These are phyloP conservation scores for Nephelium lappaceum DNA, from an alignment of 345 rosid genomes.

Conservation along the genomic window DNA sequence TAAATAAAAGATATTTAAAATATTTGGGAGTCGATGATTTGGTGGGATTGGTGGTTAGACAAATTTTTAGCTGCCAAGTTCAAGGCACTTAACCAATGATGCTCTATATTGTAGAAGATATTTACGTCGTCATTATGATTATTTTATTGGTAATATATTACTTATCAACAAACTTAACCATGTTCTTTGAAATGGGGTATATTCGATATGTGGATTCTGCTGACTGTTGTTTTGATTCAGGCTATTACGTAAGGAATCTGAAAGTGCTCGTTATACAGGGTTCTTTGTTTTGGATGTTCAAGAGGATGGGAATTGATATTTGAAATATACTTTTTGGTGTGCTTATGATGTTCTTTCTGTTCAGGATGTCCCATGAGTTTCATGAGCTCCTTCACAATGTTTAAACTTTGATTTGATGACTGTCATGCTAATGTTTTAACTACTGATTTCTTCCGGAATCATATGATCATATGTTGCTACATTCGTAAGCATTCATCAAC, in stretches of 20 bases:
- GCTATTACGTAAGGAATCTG: not conserved
- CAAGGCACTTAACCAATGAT: slow-evolving; percentile 20
- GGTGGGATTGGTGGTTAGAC: slow-evolving; percentile 12
- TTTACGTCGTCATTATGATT: not conserved
- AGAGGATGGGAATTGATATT: slow-evolving; percentile 10
- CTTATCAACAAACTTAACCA: not conserved
- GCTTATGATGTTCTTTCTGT: slow-evolving; percentile 1
- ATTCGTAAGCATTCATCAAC: slow-evolving; percentile 2
- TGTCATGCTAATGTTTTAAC: slow-evolving; percentile 13
- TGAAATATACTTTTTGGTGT: not conserved
- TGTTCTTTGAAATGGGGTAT: not conserved
- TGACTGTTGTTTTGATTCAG: slow-evolving; percentile 15
- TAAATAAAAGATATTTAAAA: not conserved
- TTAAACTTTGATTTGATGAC: slow-evolving; percentile 18
- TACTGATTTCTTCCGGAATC: slow-evolving; percentile 16
- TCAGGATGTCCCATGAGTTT: slow-evolving; percentile 9
- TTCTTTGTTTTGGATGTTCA: slow-evolving; percentile 18
- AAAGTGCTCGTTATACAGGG: slow-evolving; percentile 13
- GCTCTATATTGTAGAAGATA: not conserved
- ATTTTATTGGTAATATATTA: not conserved
- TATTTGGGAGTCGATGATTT: slow-evolving; percentile 5
- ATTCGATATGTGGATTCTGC: not conserved
- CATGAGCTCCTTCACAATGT: slow-evolving; percentile 11
- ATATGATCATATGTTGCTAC: slow-evolving; percentile 17
- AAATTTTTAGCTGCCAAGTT: slow-evolving; percentile 17